Conservation (phyloP, 257 asterid genomes). For the Rubia yunnanensis region DNA sequence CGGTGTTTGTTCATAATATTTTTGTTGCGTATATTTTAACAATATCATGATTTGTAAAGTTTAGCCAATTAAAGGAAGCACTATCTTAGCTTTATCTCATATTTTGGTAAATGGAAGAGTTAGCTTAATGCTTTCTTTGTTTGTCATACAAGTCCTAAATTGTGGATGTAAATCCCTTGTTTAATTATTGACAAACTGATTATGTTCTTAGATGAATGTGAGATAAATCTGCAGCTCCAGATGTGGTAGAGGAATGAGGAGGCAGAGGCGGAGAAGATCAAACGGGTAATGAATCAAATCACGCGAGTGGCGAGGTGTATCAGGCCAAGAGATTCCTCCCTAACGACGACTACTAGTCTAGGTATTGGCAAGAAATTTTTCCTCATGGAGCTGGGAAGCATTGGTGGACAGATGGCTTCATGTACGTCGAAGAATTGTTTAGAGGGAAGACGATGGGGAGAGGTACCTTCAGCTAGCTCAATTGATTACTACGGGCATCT, state of each 20-base stretch:
- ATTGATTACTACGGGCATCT: conserved; percentile 83
- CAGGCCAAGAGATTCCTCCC: conserved; percentile 67
- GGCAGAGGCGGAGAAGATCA: background rate
- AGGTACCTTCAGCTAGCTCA: conserved; percentile 81
- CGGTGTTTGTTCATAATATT: no score
- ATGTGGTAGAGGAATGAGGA: conserved; percentile 38
- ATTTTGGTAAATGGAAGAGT: no score
- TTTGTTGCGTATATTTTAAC: no score
- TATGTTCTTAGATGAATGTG: no score
- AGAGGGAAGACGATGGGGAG: conserved; percentile 69
- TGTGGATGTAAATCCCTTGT: no score
- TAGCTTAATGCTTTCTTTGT: no score
- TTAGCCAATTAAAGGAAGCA: no score
- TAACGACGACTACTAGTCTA: conserved; percentile 78
- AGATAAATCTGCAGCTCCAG: conserved; percentile 29
- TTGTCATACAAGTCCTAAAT: no score
- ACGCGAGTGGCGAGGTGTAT: conserved; percentile 51
- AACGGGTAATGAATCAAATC: background rate
- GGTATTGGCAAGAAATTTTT: conserved; percentile 63
- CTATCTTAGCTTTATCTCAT: no score
- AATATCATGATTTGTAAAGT: no score
- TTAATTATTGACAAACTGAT: no score
- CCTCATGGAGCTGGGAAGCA: conserved; percentile 86
- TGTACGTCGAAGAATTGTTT: conserved; percentile 83
- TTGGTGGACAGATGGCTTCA: conserved; percentile 93